Conservation (phyloP, 2,329 filamentous ascomycete species). For the Botrytis fabae region DNA sequence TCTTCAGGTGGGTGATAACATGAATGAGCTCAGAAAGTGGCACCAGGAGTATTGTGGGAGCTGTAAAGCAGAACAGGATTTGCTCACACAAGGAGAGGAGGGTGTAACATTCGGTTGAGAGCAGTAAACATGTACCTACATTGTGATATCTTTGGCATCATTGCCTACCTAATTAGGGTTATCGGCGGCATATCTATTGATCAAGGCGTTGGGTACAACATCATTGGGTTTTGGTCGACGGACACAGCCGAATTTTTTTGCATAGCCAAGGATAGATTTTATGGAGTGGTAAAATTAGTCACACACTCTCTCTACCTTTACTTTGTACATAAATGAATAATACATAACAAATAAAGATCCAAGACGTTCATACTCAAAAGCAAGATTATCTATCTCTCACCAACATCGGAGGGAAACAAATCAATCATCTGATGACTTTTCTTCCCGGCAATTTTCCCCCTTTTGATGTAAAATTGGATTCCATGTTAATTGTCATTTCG, state of each 20-base stretch:
- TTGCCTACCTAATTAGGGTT: background rate
- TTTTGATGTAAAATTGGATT: background rate
- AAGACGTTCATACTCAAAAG: background rate
- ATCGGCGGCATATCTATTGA: constrained; percentile 6
- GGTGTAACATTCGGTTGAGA: constrained; percentile 34
- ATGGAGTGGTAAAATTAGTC: background rate
- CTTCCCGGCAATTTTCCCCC: background rate
- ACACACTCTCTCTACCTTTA: background rate
- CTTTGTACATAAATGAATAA: background rate
- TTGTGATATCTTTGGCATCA: constrained; percentile 1
- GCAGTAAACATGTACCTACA: constrained; percentile 8
- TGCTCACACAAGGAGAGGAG: constrained; percentile 31
- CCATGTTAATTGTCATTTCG: background rate
- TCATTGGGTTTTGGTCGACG: constrained; percentile 5
- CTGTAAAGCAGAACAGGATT: constrained; percentile 46
- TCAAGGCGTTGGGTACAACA: constrained; percentile 23
- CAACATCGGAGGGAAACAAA: background rate
- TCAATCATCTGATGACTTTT: background rate
- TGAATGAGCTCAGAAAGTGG: constrained; percentile 53
- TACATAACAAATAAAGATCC: background rate
- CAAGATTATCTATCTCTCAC: background rate
- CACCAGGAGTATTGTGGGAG: constrained; percentile 63
- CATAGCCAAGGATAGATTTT: background rate
- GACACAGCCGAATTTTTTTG: constrained; percentile 2
- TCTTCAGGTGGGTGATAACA: constrained; percentile 40